Base-by-base conservation (phyloP, 345 rosid genomes). In the Linum trigynum region DNA sequence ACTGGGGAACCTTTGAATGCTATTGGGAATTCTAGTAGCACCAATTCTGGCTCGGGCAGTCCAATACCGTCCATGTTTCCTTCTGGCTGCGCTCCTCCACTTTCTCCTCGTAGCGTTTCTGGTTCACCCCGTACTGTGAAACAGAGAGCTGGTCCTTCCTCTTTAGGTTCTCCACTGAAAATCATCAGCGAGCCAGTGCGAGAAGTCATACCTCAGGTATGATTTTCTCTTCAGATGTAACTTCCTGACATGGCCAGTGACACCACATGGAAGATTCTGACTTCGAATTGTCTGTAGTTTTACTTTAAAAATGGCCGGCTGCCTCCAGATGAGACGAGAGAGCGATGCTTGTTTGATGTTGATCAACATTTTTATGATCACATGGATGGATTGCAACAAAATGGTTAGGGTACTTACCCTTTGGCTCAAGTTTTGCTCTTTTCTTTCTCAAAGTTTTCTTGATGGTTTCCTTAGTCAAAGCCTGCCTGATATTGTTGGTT, bases 151-250 rank as follows among this genome's bases (percentile, higher is more conserved):
- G 68, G 78, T 12, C 74, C 65, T 16, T 75, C 74, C 4, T 70
- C 67, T 39, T 38, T 64, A 48, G 36, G 63, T 59, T 70, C 74
- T 63, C 74, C 71, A 4, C 59, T 67, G 56, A 75, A 75, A 67
- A 64, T 66, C 10, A 57, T 59, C 32, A 64, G 56, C 10, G 78
- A 67, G 61, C 69, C 68, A 50, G 59, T 51, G 10, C 57, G 42
- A 43, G 78, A 75, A 63, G 40, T 67, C 58, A 75, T 75, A 66
- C 78, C 78, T 58, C 78, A 75, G 72, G 78, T 75, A 40, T 58
- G 57, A 62, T 40, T 48, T 63, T 53, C 23, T 11, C 11, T 50
- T 64, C 60, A 51, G 32, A 7, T 38, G 8, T 39, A 48, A 17
- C 36, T 39, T 38, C 17, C 15, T 36, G 16, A 14, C 36, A 6